Base-by-base conservation (phyloP, 1,284 basidiomycete species). In the Boletellus deceptivus region DNA sequence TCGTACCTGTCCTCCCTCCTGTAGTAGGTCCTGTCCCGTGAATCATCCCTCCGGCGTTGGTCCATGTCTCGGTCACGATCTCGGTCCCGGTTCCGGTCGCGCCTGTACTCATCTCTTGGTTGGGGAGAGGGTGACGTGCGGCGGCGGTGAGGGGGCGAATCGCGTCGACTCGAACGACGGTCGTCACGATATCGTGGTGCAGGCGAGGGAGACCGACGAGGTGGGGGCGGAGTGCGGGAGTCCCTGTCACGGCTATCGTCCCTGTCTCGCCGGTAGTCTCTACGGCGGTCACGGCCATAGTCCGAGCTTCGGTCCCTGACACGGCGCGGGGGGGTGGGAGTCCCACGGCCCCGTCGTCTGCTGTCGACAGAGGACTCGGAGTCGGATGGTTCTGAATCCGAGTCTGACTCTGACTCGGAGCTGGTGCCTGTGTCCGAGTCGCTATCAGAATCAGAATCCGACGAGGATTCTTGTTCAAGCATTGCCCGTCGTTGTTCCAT, bases 401-500 rank as follows among this genome's bases (percentile, higher is more conserved):
- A 78, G 4, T 67, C 60, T 0, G 73, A 70, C 46, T 73, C 77
- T 0, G 77, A 78, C 5, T 66, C 68, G 0, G 73, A 70, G 37
- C 65, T 66, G 2, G 29, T 31, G 29, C 5, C 67, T 31, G 29
- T 31, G 29, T 13, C 11, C 0, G 70, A 72, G 47, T 53, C 53
- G 9, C 68, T 65, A 24, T 75, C 73, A 0, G 67, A 69, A 40
- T 72, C 73, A 6, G 74, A 73, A 52, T 79, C 78, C 0, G 83
- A 83, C 1, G 83, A 87, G 0, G 84, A 83, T 57, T 83, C 83
- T 36, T 81, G 83, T 64, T 88, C 90, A 34, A 89, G 76, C 76
- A 89, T 83, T 1, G 88, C 88, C 35, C 91, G 87, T 16, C 92
- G 86, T 71, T 98, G 93, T 64, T 94, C 93, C 81, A 96, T 89